phyloP scores from a whole-genome alignment of 148 eudicot genomes.

The Salicornia ramosissima region DNA sequence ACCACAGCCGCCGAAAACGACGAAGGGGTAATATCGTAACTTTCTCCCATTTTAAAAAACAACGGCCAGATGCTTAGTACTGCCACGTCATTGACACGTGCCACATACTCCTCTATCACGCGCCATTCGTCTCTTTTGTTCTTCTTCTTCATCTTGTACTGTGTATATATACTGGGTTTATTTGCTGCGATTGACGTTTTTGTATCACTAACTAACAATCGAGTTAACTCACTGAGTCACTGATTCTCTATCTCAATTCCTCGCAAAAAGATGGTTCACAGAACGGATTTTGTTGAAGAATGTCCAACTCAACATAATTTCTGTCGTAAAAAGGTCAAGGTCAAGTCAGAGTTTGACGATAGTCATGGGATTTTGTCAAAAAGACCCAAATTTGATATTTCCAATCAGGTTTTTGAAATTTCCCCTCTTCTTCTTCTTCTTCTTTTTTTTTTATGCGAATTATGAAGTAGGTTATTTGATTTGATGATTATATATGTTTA shows the following conservation, averaged over 20 bases:
- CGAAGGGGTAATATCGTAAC: not conserved
- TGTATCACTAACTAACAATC: constrained; percentile 1
- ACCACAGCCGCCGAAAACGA: not conserved
- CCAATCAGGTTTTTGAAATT: constrained; percentile 21
- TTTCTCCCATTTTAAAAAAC: not conserved
- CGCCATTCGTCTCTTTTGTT: constrained; percentile 9
- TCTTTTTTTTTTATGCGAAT: not conserved
- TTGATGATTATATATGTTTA: not conserved
- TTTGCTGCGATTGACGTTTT: constrained; percentile 16
- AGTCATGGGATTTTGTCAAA: constrained; percentile 34
- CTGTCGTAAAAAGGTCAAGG: constrained; percentile 29
- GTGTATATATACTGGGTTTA: not conserved
- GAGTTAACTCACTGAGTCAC: constrained; percentile 22
- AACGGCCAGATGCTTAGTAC: constrained; percentile 11
- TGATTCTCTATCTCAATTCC: not conserved
- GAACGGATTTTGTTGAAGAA: constrained; percentile 27
- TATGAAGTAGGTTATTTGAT: too few relatives aligned
- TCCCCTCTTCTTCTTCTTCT: not conserved
- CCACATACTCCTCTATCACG: not conserved
- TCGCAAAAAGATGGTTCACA: constrained; percentile 33
- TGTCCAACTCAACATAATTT: constrained; percentile 19
- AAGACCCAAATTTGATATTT: constrained; percentile 44
- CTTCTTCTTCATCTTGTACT: too few relatives aligned
- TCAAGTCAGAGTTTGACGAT: constrained; percentile 36
- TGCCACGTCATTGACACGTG: constrained; percentile 27